Evolutionary conservation across 768 basidiomycete species (phyloP).

Genomic region (Tylopilus cervinicoccineus): DNA sequence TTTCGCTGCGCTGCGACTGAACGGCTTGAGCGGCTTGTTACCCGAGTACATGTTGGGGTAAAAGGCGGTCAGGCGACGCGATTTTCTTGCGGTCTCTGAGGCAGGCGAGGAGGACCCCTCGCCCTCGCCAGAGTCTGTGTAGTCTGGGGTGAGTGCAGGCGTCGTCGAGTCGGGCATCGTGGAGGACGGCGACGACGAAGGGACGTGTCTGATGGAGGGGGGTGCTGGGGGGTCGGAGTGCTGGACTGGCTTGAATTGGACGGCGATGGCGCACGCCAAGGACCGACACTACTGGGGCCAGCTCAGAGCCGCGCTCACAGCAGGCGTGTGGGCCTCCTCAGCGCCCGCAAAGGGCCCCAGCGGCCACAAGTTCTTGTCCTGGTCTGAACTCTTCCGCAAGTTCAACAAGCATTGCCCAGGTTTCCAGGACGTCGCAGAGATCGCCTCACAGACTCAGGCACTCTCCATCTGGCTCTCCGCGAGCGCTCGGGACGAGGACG

Average conservation of each 20-base stretch:
- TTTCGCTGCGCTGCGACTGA: conserved; percentile 88
- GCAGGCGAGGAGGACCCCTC: conserved; percentile 30
- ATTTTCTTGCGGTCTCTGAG: conserved; percentile 38
- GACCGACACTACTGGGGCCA: conserved; percentile 78
- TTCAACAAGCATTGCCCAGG: conserved; percentile 81
- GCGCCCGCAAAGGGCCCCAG: conserved; percentile 59
- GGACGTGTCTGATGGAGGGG: conserved; percentile 2
- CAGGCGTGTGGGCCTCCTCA: conserved; percentile 66
- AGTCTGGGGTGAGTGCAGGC: conserved; percentile 57
- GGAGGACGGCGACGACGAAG: conserved; percentile 13
- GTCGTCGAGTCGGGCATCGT: conserved; percentile 41
- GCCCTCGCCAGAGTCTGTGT: conserved; percentile 49
- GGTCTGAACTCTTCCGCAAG: conserved; percentile 80
- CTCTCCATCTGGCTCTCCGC: conserved; percentile 55
- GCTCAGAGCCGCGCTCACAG: conserved; percentile 64
- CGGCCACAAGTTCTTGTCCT: conserved; percentile 51
- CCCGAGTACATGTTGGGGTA: conserved; percentile 70
- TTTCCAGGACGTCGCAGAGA: conserved; percentile 54
- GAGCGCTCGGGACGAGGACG: conserved; percentile 50
- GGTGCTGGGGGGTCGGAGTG: conserved; percentile 13
- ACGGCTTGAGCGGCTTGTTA: conserved; percentile 78
- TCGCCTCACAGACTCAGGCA: conserved; percentile 64
- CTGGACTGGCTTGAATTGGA: neutral
- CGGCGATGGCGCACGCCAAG: conserved; percentile 47
- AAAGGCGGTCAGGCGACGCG: conserved; percentile 68